Evolutionary conservation across 1,139 yeast species (phyloP), one percentile per base, ranked within the genome.

Genomic region (Nadsonia commutata): DNA sequence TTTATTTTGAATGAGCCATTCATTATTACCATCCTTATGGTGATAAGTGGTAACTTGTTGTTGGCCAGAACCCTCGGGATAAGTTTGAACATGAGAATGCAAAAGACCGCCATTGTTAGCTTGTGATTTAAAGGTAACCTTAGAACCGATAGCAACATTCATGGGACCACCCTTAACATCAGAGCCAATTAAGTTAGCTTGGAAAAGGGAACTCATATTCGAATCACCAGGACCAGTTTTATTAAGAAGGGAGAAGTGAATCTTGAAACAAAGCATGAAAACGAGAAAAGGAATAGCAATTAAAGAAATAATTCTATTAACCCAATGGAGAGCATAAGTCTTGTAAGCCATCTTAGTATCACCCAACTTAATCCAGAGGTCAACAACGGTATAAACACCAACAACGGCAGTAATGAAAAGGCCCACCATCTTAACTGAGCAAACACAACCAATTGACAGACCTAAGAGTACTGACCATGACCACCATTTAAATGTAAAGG

Each of bases 191-290:
- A 90, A 72, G 60, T 85, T 83, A 44, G 98, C 98, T 67, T 90
- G 98, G 75, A 90, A 90, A 51, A 93, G 70, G 0, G 97, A 85
- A 17, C 95, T 83, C 98, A 93, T 93, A 56, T 82, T 82, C 41
- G 95, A 93, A 60, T 90, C 97, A 51, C 98, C 98, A 18, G 96
- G 78, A 50, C 99, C 98, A 2, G 94, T 76, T 53, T 76, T 78
- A 56, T 72, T 77, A 46, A 90, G 70, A 27, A 88, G 66, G 18
- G 68, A 52, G 54, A 90, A 90, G 61, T 90, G 99, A 40, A 82
- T 66, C 60, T 79, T 82, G 68, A 90, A 90, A 53, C 80, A 74
- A 13, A 71, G 55, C 51, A 80, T 60, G 56, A 88, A 90, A 18
- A 90, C 72, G 27, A 71, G 38, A 40, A 75, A 57, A 2, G 99